phyloP scores from a whole-genome alignment of 2,329 filamentous ascomycete genomes.

The Hypocreales sp. region DNA sequence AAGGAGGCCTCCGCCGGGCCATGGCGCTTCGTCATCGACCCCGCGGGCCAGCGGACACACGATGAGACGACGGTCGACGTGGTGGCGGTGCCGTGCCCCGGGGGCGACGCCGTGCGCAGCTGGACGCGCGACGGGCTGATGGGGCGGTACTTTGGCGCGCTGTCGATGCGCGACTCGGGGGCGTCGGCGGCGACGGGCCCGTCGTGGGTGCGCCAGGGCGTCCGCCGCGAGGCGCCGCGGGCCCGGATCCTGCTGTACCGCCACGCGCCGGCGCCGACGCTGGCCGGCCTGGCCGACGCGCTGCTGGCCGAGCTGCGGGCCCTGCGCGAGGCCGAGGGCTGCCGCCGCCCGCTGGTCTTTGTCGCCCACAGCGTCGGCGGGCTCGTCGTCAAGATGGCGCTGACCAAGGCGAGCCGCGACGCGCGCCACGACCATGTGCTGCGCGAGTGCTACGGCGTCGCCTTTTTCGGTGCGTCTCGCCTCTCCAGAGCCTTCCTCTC shows the following conservation, averaged over 20 bases:
- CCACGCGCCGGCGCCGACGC: constrained; percentile 29
- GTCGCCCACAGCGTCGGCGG: constrained; percentile 47
- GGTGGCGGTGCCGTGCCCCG: too few species aligned
- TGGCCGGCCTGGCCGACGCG: constrained; percentile 28
- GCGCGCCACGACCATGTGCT: constrained; percentile 26
- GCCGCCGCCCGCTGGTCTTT: constrained; percentile 38
- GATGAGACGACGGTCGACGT: too few species aligned
- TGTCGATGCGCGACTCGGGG: too few species aligned
- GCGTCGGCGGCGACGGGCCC: constrained; percentile 10
- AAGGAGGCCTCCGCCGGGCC: too few species aligned
- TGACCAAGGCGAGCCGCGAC: constrained; percentile 29
- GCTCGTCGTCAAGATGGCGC: constrained; percentile 39
- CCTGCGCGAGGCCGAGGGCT: constrained; percentile 16
- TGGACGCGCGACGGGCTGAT: too few species aligned
- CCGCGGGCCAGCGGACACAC: too few species aligned
- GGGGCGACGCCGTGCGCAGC: too few species aligned
- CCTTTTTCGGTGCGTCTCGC: constrained; percentile 46
- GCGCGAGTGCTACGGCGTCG: constrained; percentile 42
- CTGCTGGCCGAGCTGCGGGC: constrained; percentile 26
- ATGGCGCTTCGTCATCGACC: too few species aligned
- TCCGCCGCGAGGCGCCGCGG: constrained; percentile 28
- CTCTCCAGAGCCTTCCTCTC: too few species aligned
- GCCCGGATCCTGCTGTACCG: constrained; percentile 36
- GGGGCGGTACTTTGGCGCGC: too few species aligned
- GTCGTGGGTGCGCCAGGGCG: constrained; percentile 37